A percentile compares a stretch with the other conserved stretches of the same genome.
Evolutionary conservation across 2,329 filamentous ascomycete species (phyloP).

Genomic region (Xylariaceae sp.): DNA sequence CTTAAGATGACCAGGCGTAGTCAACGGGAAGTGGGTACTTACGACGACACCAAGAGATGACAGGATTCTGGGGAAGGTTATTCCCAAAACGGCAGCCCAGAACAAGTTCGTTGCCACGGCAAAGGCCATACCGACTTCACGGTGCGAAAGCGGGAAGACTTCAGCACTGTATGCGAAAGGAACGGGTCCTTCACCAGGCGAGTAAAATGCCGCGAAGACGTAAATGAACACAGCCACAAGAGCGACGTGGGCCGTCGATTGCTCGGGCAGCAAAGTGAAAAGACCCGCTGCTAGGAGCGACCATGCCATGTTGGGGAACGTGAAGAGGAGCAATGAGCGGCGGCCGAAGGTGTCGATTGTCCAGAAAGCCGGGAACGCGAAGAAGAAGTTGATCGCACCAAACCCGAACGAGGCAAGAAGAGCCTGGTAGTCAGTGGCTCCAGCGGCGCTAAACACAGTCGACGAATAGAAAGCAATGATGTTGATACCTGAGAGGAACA

Average conservation of each 20-base stretch:
- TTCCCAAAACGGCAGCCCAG: conserved; percentile 54
- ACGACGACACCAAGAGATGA: conserved; percentile 36
- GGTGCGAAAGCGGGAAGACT: conserved; percentile 64
- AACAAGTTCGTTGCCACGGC: conserved; percentile 61
- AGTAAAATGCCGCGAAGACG: conserved; percentile 57
- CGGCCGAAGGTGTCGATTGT: conserved; percentile 64
- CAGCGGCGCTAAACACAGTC: conserved; percentile 54
- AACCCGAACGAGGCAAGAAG: conserved; percentile 60
- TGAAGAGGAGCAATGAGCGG: conserved; percentile 56
- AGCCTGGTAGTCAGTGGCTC: conserved; percentile 49
- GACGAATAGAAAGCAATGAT: conserved; percentile 73
- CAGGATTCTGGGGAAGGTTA: conserved; percentile 57
- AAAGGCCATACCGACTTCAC: conserved; percentile 66
- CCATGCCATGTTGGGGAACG: conserved; percentile 65
- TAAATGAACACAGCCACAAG: conserved; percentile 55
- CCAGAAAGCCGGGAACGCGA: conserved; percentile 57
- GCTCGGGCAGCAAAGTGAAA: conserved; percentile 44
- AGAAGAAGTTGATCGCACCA: conserved; percentile 60
- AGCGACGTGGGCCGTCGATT: conserved; percentile 31
- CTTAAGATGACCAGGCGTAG: background rate
- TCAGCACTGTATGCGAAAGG: conserved; percentile 65
- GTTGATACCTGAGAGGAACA: conserved; percentile 44
- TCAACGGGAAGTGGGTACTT: conserved; percentile 5
- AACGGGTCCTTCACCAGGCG: conserved; percentile 60
- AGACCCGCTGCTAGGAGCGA: conserved; percentile 58